Evolutionary conservation across 805 yeast species (phyloP), one percentile per base, ranked within the genome.

Genomic region (Kregervanrija pseudodelftensis): DNA sequence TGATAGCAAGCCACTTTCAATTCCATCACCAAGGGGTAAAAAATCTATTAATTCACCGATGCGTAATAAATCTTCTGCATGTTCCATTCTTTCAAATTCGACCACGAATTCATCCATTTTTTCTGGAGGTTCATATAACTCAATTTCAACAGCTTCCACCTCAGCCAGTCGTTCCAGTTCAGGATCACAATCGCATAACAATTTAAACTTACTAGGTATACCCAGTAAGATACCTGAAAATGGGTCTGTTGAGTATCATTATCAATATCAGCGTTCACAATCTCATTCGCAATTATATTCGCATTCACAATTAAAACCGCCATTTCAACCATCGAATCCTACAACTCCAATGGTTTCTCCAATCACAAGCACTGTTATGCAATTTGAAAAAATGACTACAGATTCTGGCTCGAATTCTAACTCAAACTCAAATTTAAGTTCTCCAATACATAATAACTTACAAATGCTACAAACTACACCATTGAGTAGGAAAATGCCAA

Each of bases 341-440:
- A 11, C 41, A 39, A 8, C 14, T 13, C 31, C 31, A 40, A 34
- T 30, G 16, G 37, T 17, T 44, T 49, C 42, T 37, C 54, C 49
- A 43, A 39, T 47, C 45, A 49, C 37, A 22, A 43, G 15, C 47
- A 49, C 47, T 37, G 43, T 32, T 37, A 41, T 40, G 11, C 37
- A 28, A 3, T 41, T 42, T 31, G 48, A 33, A 22, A 36, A 34
- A 11, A 30, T 39, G 5, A 30, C 46, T 8, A 39, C 48, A 37
- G 11, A 35, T 35, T 35, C 37, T 2, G 7, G 28, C 28, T 22
- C 28, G 7, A 22, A 22, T 22, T 22, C 28, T 22, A 22, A 22
- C 28, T 16, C 37, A 11, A 16, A 15, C 8, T 16, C 37, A 12
- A 22, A 16, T 36, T 36, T 22, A 13, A 36, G 11, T 7, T 22